Evolutionary conservation across 495 filamentous ascomycete genomes (phyloP), one percentile per base, ranked within the genome.

Genomic region (Penicillium canariense): DNA sequence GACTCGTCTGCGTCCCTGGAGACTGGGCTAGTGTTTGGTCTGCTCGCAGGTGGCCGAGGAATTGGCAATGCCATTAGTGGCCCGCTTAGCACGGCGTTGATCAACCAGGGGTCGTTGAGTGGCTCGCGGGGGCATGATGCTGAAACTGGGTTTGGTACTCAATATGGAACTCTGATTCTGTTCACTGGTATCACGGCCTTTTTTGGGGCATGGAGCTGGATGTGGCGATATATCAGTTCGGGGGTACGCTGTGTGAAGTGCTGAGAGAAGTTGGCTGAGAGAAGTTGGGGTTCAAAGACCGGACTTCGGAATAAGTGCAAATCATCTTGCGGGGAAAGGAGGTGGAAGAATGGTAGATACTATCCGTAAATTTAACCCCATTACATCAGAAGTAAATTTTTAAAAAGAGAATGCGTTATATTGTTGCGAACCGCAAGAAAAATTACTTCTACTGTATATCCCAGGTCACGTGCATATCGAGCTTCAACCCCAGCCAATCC

Each of bases 41-140:
- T 84, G 31, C 59, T 89, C 48, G 79, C 81, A 26, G 80, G 79
- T 26, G 86, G 84, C 0, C 70, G 86, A 54, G 88, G 87, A 5
- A 75, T 91, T 48, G 87, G 86, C 3, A 83, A 81, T 63, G 76
- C 87, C 12, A 72, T 81, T 3, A 80, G 79, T 51, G 84, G 84
- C 0, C 83, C 84, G 14, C 30, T 87, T 52, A 85, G 83, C 55
- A 80, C 83, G 47, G 76, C 69, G 2, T 61, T 89, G 50, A 46
- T 87, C 38, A 61, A 60, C 7, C 58, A 65, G 18, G 67, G 68
- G 10, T 60, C 70, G 20, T 46, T 72, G 40, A 54, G 46, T 36
- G 62, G 51, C 11, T 43, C 48, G 2, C 48, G 39, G 34, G 46
- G 47, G n/a, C n/a, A n/a, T 10, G 59, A 60, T 27, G 59, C 54